phyloP scores from a whole-genome alignment of 2,329 filamentous ascomycete species.

The Epichloe brachyelytri region DNA sequence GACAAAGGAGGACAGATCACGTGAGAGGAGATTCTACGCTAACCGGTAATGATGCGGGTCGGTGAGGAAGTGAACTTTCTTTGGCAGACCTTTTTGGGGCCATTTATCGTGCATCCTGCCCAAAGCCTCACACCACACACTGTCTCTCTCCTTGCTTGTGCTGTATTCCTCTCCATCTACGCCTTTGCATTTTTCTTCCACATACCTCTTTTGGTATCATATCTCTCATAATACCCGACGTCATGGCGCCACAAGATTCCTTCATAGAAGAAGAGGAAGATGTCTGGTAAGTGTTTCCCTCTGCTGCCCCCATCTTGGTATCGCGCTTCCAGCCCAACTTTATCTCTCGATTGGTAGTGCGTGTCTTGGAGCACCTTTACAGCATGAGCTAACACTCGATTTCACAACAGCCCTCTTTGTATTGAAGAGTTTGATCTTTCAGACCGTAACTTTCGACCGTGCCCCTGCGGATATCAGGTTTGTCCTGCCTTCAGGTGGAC shows the following conservation, averaged over 20 bases:
- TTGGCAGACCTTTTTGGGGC: slow-evolving; percentile 9
- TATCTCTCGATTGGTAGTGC: slow-evolving; percentile 3
- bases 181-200: slow-evolving; percentile 7
- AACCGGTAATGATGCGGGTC: not conserved
- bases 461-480: slow-evolving; percentile 97
- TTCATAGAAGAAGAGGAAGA: slow-evolving; percentile 63
- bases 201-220: slow-evolving; percentile 10
- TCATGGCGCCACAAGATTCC: slow-evolving; percentile 55
- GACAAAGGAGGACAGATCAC: slow-evolving; percentile 2
- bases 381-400: not conserved
- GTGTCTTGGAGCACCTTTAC: not conserved
- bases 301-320: not conserved
- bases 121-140: slow-evolving; percentile 9
- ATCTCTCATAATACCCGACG: slow-evolving; percentile 13
- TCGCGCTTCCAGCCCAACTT: slow-evolving; percentile 5
- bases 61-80: slow-evolving; percentile 7
- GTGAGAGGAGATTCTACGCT: not conserved
- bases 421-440: slow-evolving; percentile 98
- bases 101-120: slow-evolving; percentile 9
- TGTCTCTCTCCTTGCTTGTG: slow-evolving; percentile 11
- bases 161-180: slow-evolving; percentile 5
- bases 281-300: slow-evolving; percentile 40
- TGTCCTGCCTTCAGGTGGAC: not conserved
- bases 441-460: slow-evolving; percentile 92
- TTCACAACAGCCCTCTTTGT: slow-evolving; percentile 67